Evolutionary conservation across 2,329 filamentous ascomycete species (phyloP).

Genomic region (Clonostachys chloroleuca): DNA sequence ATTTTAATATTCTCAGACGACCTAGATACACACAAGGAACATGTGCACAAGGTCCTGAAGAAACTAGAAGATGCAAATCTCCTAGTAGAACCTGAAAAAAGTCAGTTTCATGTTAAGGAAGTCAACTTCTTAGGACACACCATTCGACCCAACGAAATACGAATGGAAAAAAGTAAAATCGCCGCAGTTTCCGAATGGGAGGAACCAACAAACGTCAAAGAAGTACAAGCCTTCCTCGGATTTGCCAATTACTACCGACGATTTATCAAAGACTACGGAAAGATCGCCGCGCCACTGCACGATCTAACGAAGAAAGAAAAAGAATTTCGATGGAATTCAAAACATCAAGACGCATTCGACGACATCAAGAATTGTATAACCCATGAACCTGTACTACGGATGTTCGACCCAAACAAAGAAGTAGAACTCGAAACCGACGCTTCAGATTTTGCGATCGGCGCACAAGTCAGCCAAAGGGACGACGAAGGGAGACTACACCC

Average conservation of each 20-base stretch:
- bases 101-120: too few species aligned
- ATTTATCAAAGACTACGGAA: not conserved
- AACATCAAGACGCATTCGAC: too few species aligned
- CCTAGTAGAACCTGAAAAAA: not conserved
- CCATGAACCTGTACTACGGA: too few species aligned
- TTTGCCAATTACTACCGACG: too few species aligned
- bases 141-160: too few species aligned
- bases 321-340: not conserved
- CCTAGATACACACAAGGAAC: too few species aligned
- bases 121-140: too few species aligned
- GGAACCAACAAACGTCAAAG: too few species aligned
- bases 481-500: not conserved
- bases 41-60: not conserved
- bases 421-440: slow-evolving; percentile 7
- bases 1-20: too few species aligned
- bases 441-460: slow-evolving; percentile 1
- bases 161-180: too few species aligned
- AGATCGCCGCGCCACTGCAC: not conserved
- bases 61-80: not conserved
- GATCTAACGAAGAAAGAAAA: not conserved
- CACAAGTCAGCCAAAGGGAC: not conserved
- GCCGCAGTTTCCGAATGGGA: too few species aligned
- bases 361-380: not conserved
- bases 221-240: not conserved
- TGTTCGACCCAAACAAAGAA: not conserved